These are phyloP conservation scores for Copromyces sp. DNA, from an alignment of 495 filamentous ascomycete genomes.

Conservation along the genomic window DNA sequence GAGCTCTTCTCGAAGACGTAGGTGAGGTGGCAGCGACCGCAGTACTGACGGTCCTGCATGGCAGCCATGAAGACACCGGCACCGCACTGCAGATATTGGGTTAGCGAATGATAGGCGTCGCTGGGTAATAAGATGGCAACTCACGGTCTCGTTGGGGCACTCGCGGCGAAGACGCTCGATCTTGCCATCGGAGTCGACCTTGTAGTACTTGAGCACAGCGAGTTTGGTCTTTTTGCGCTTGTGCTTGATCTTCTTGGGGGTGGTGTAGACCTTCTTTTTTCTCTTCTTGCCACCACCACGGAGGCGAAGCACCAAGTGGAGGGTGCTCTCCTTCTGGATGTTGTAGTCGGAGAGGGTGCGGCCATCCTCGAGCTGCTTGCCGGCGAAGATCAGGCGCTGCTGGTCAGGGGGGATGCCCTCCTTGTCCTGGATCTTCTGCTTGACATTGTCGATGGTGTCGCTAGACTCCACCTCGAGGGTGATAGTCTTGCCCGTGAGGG, in stretches of 20 bases:
- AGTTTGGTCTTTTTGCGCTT: constrained; percentile 99
- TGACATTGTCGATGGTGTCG: constrained; percentile 99
- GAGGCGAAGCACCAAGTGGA: constrained; percentile 95
- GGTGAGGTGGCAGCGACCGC: constrained; percentile 97
- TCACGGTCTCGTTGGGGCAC: constrained; percentile 84
- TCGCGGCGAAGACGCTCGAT: constrained; percentile 98
- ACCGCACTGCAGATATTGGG: constrained; percentile 58
- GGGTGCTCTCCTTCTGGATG: constrained; percentile 99
- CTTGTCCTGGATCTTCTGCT: constrained; percentile 92
- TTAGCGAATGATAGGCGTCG: constrained; percentile 15
- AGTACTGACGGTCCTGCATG: constrained; percentile 99
- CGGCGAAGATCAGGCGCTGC: constrained; percentile 99
- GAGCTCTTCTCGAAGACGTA: constrained; percentile 90
- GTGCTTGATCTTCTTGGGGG: constrained; percentile 99
- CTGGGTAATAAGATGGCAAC: constrained; percentile 20
- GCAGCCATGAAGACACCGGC: constrained; percentile 99
- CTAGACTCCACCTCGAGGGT: constrained; percentile 99
- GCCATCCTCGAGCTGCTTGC: constrained; percentile 99
- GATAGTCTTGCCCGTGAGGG: constrained; percentile 99
- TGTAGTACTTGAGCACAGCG: constrained; percentile 99
- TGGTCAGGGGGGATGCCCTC: constrained; percentile 99
- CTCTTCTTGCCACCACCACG: constrained; percentile 98
- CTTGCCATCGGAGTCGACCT: constrained; percentile 98
- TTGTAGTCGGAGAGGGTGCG: constrained; percentile 99
- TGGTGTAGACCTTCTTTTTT: constrained; percentile 99